phyloP scores from a whole-genome alignment of 2,329 filamentous ascomycete genomes.

The Hypoxylon sp. region DNA sequence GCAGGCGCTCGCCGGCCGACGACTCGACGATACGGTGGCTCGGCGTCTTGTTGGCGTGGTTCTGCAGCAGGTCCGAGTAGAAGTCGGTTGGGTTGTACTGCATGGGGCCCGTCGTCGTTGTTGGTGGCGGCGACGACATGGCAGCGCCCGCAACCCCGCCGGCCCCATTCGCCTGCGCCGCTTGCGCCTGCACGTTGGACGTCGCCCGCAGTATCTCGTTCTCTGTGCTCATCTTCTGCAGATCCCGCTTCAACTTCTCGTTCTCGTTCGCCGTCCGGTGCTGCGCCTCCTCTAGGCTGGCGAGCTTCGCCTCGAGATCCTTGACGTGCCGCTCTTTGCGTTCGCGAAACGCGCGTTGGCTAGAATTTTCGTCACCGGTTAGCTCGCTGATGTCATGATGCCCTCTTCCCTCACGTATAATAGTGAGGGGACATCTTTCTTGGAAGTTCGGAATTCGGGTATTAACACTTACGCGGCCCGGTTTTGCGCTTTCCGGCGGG shows the following conservation, averaged over 20 bases:
- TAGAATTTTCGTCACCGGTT: conserved; percentile 48
- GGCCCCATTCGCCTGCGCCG: too few species aligned
- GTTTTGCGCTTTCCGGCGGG: conserved; percentile 67
- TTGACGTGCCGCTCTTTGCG: conserved; percentile 94
- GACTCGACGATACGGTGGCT: conserved; percentile 74
- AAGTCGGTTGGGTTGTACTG: conserved; percentile 77
- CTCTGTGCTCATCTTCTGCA: conserved; percentile 85
- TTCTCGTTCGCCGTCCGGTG: conserved; percentile 81
- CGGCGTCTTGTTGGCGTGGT: conserved; percentile 68
- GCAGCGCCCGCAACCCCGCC: conserved; percentile 46
- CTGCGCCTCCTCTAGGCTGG: conserved; percentile 76
- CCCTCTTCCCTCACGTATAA: neutral
- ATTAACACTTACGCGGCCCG: conserved; percentile 65
- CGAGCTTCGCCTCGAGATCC: conserved; percentile 88
- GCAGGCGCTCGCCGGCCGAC: conserved; percentile 72
- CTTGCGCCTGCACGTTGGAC: conserved; percentile 55
- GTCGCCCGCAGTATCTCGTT: conserved; percentile 93
- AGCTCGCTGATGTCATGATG: neutral
- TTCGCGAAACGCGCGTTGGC: conserved; percentile 94
- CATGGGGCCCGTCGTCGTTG: conserved; percentile 71
- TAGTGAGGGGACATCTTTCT: neutral
- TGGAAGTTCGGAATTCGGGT: neutral
- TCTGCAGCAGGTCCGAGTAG: conserved; percentile 67
- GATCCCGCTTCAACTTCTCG: conserved; percentile 81
- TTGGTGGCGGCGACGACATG: conserved; percentile 54